phyloP scores from a whole-genome alignment of 2,329 filamentous ascomycete species.

The Aspergillus caelatus region DNA sequence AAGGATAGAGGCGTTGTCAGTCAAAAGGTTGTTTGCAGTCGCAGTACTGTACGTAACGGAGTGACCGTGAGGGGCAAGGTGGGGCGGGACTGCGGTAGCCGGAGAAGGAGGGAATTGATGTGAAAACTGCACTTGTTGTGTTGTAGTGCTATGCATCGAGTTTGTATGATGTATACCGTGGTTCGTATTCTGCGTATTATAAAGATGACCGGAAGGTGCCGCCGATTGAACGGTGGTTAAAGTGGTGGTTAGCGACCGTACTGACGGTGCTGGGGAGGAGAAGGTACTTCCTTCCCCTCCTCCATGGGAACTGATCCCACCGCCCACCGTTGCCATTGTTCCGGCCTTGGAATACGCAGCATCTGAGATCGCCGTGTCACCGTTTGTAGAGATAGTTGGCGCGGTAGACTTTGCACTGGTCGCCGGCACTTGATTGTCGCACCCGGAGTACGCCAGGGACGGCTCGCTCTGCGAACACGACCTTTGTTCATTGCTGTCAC shows the following conservation, averaged over 20 bases:
- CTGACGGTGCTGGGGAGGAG: constrained; percentile 66
- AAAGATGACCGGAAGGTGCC: constrained; percentile 54
- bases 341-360: constrained; percentile 78
- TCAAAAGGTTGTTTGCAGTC: constrained; percentile 65
- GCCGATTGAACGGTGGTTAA: constrained; percentile 68
- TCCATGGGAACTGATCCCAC: constrained; percentile 65
- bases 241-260: constrained; percentile 66
- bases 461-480: constrained; percentile 61
- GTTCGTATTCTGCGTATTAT: constrained; percentile 37
- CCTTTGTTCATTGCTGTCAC: constrained; percentile 52
- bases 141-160: constrained; percentile 41
- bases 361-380: constrained; percentile 74
- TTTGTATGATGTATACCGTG: constrained; percentile 37
- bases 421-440: constrained; percentile 61
- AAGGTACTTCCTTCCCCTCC: constrained; percentile 71
- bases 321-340: constrained; percentile 67
- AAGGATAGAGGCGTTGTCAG: constrained; percentile 67
- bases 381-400: constrained; percentile 81
- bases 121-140: constrained; percentile 55
- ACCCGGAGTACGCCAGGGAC: constrained; percentile 64
- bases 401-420: constrained; percentile 73
- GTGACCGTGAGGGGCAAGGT: constrained; percentile 55
- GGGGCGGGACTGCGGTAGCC: constrained; percentile 63
- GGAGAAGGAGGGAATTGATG: constrained; percentile 64
- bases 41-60: constrained; percentile 62